phyloP scores from a whole-genome alignment of 1,284 basidiomycete genomes.

The Rhodotorula sp. region DNA sequence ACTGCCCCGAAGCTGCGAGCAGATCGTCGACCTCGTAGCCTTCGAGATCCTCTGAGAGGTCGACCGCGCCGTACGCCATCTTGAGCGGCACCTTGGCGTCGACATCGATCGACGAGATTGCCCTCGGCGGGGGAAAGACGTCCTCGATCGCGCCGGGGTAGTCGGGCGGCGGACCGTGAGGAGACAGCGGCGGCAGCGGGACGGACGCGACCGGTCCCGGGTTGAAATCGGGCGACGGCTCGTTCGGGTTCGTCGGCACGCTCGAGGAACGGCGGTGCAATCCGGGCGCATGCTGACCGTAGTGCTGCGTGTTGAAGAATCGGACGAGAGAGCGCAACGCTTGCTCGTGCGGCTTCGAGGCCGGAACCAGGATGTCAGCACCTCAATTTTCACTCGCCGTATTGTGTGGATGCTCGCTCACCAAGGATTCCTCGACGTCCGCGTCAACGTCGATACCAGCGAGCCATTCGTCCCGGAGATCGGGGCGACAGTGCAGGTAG shows the following conservation, averaged over 20 bases:
- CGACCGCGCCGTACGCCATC: conserved; percentile 24
- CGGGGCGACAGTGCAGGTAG: conserved; percentile 94
- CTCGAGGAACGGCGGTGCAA: conserved; percentile 43
- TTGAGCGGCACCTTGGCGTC: conserved; percentile 36
- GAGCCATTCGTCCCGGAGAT: conserved; percentile 96
- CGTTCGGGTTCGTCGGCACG: conserved; percentile 7
- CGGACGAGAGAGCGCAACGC: conserved; percentile 91
- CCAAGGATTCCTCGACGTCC: conserved; percentile 63
- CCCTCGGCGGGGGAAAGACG: conserved; percentile 54
- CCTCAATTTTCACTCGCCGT: neutral
- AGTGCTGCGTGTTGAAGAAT: conserved; percentile 66
- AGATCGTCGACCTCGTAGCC: conserved; percentile 39
- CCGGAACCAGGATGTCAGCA: neutral
- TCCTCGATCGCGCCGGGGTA: conserved; percentile 47
- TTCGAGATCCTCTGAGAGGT: conserved; percentile 18
- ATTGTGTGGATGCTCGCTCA: conserved; percentile 20
- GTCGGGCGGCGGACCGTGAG: conserved; percentile 41
- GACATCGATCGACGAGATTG: conserved; percentile 48
- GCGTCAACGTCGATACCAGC: conserved; percentile 90
- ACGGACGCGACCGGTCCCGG: conserved; percentile 25
- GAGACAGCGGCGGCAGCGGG: conserved; percentile 28
- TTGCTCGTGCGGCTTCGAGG: conserved; percentile 81
- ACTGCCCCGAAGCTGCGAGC: conserved; percentile 10
- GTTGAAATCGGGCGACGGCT: conserved; percentile 31
- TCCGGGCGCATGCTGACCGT: conserved; percentile 44